A percentile compares a stretch with the other conserved stretches of the same genome.
These are phyloP conservation scores for Yamadazyma dushanensis DNA, from an alignment of 1,139 yeast species.

Conservation along the genomic window DNA sequence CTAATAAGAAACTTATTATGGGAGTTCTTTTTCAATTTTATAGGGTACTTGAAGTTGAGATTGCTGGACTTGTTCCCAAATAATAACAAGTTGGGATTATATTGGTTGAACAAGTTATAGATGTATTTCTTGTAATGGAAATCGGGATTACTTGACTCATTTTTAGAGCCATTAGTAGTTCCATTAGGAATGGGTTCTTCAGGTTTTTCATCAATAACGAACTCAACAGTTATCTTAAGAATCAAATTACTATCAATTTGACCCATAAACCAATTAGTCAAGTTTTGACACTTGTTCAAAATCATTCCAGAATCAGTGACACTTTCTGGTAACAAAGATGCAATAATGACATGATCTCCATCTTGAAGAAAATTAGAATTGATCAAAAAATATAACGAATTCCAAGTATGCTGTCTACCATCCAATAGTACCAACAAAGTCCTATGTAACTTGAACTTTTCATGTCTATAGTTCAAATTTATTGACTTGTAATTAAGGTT, in stretches of 20 bases:
- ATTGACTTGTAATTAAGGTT: constrained; percentile 42
- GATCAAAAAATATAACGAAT: constrained; percentile 37
- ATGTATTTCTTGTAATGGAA: constrained; percentile 34
- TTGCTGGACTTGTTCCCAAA: constrained; percentile 42
- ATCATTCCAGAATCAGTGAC: constrained; percentile 25
- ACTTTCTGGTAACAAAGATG: constrained; percentile 38
- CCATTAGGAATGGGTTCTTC: constrained; percentile 19
- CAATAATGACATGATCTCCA: constrained; percentile 41
- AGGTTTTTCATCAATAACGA: constrained; percentile 33
- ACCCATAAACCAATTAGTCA: constrained; percentile 41
- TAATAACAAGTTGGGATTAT: constrained; percentile 42
- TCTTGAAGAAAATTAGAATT: constrained; percentile 28
- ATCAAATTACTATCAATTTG: constrained; percentile 28
- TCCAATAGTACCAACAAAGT: constrained; percentile 40
- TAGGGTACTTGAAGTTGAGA: constrained; percentile 46
- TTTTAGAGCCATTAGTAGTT: not conserved
- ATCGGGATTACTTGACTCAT: not conserved
- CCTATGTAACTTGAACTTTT: constrained; percentile 25
- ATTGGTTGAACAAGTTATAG: constrained; percentile 37
- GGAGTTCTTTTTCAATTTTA: constrained; percentile 24
- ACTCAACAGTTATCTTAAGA: constrained; percentile 55
- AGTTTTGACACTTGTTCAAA: constrained; percentile 37
- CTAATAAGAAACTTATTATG: constrained; percentile 30
- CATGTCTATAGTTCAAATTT: constrained; percentile 39
- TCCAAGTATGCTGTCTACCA: constrained; percentile 50